Percentiles rank a stretch among this genome's conserved stretches.
These are phyloP conservation scores for Heliamphora pulchella DNA, from an alignment of 179 eudicot species.

Conservation along the genomic window DNA sequence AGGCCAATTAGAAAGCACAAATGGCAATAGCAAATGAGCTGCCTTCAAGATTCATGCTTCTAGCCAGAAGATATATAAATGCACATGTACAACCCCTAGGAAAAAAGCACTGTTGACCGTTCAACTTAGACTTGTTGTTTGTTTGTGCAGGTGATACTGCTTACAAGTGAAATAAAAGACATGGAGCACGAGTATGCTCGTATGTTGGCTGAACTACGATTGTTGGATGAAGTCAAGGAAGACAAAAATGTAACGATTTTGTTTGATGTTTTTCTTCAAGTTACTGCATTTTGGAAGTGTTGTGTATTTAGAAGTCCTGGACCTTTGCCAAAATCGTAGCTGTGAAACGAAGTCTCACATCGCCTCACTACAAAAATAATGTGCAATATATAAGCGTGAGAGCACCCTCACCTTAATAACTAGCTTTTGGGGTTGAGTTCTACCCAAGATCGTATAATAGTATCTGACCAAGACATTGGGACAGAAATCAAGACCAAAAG, in stretches of 20 bases:
- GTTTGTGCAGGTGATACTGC: slow-evolving; percentile 38
- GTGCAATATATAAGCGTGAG: no score
- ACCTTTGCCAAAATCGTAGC: neutral
- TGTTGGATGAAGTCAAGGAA: slow-evolving; percentile 42
- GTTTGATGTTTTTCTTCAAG: neutral
- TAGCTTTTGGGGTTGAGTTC: no score
- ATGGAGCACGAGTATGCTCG: slow-evolving; percentile 42
- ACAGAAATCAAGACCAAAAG: neutral
- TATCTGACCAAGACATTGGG: no score
- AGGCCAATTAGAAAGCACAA: neutral
- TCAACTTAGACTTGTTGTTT: neutral
- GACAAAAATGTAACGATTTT: slow-evolving; percentile 39
- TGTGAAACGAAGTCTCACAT: no score
- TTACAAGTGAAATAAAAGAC: slow-evolving; percentile 38
- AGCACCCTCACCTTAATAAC: no score
- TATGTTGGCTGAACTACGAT: slow-evolving; percentile 41
- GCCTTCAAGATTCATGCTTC: neutral
- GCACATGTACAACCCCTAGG: no score
- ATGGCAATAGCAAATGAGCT: no score
- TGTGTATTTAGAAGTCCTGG: neutral
- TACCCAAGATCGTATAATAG: no score
- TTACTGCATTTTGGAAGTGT: neutral
- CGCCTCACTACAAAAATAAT: no score
- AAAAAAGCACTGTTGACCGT: neutral
- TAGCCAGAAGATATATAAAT: neutral